Conservation (phyloP, 2,329 filamentous ascomycete species). For the Sphaerulina musiva region DNA sequence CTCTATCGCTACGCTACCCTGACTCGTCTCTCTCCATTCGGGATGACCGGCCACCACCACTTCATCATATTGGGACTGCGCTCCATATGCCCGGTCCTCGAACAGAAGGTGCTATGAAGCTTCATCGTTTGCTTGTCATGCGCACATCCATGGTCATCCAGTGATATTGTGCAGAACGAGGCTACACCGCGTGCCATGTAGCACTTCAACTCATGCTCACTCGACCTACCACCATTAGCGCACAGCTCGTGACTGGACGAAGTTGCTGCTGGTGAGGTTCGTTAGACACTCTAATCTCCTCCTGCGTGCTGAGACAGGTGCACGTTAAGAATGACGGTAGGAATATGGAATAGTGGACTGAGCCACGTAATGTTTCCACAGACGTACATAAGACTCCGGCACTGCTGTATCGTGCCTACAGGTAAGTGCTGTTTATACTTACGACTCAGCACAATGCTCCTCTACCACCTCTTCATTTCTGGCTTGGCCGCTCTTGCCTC, state of each 20-base stretch:
- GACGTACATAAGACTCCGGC: background rate
- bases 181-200: background rate
- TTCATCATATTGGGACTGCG: background rate
- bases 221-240: background rate
- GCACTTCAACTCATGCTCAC: background rate
- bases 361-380: background rate
- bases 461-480: slow-evolving; percentile 13
- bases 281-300: background rate
- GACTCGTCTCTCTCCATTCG: background rate
- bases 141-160: background rate
- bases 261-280: background rate
- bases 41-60: background rate
- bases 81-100: background rate
- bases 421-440: background rate
- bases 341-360: background rate
- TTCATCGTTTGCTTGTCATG: background rate
- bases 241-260: background rate
- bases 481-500: slow-evolving; percentile 15
- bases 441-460: slow-evolving; percentile 9
- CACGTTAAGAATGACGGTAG: background rate
- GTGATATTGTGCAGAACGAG: background rate
- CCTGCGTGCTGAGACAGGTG: background rate
- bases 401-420: background rate
- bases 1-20: background rate
- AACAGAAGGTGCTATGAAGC: background rate